Evolutionary conservation across 202 grass and related monocot species (phyloP).

Genomic region (Panicum hallii): DNA sequence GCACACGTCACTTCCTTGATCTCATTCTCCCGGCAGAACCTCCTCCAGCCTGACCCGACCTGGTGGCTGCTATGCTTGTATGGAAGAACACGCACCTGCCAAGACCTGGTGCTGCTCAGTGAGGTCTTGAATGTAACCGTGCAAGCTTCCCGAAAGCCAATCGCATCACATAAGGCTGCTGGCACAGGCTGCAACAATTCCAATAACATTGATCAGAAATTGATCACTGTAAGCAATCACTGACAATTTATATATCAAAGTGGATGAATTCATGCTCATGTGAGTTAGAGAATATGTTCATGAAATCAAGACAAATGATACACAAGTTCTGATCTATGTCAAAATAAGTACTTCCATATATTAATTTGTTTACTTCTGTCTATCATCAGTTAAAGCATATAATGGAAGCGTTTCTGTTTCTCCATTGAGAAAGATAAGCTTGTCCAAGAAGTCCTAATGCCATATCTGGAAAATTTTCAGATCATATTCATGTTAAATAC

Average conservation of each 20-base stretch:
- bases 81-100: constrained; percentile 16
- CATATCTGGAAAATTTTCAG: too few relatives aligned
- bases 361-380: too few relatives aligned
- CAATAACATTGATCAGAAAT: not conserved
- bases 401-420: too few relatives aligned
- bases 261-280: not conserved
- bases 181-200: not conserved
- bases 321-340: too few relatives aligned
- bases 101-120: not conserved
- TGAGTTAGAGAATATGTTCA: not conserved
- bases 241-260: not conserved
- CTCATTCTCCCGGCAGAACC: constrained; percentile 33
- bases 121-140: constrained; percentile 6
- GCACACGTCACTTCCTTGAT: constrained; percentile 49
- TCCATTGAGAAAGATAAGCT: too few relatives aligned
- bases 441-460: too few relatives aligned
- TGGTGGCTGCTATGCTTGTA: not conserved
- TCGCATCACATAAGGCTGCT: not conserved
- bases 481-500: not conserved
- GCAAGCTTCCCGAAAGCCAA: not conserved
- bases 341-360: too few relatives aligned
- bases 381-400: too few relatives aligned
- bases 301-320: too few relatives aligned
- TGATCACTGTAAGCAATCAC: not conserved
- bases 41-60: constrained; percentile 12